Conservation (phyloP, 2,329 filamentous ascomycete genomes). For the Dothidotthia symphoricarpi region DNA sequence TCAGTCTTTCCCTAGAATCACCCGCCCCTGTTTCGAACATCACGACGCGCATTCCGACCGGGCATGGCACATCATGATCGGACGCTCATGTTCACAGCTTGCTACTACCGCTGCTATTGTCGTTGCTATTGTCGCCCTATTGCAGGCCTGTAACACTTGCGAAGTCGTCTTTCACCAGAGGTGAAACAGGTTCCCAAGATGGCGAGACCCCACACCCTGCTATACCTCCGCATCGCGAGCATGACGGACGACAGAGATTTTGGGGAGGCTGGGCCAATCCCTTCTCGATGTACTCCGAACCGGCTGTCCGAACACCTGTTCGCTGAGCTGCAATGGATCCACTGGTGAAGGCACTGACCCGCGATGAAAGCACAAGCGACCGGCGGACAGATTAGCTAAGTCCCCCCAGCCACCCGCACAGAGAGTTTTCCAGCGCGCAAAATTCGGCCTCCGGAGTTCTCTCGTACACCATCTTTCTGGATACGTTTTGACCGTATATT, state of each 20-base stretch:
- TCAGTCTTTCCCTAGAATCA: too few relatives aligned
- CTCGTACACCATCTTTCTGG: neutral
- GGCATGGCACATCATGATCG: too few relatives aligned
- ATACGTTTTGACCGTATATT: too few relatives aligned
- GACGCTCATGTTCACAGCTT: too few relatives aligned
- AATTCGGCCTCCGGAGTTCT: neutral
- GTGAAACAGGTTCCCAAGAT: slow-evolving; percentile 5
- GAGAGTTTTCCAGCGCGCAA: neutral
- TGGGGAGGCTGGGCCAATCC: slow-evolving; percentile 5
- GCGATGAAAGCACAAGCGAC: neutral
- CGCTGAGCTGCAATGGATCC: too few relatives aligned
- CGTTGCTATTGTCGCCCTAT: neutral
- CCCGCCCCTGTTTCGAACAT: too few relatives aligned
- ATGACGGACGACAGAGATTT: too few relatives aligned
- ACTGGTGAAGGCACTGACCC: slow-evolving; percentile 1
- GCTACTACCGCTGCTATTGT: neutral
- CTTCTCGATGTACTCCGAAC: neutral
- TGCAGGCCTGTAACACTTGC: neutral
- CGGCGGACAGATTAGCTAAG: neutral
- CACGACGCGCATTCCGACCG: too few relatives aligned
- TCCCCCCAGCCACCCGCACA: slow-evolving; percentile 2
- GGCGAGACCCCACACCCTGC: neutral
- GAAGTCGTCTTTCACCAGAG: neutral
- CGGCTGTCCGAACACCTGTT: neutral
- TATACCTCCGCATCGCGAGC: too few relatives aligned